phyloP scores from a whole-genome alignment of 306 rosid species.

The Prunus davidiana region DNA sequence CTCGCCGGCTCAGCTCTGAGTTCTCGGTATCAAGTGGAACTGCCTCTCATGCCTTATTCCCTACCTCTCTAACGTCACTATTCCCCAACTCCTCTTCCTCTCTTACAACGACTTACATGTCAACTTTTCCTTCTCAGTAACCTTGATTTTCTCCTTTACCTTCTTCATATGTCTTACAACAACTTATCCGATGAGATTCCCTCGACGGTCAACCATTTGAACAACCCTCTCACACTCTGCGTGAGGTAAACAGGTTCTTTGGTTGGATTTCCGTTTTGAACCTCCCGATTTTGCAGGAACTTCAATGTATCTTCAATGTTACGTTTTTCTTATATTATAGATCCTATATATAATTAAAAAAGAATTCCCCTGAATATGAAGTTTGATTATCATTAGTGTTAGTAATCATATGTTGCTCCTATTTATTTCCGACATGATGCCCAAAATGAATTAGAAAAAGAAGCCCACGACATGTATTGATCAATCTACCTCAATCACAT shows the following conservation, averaged over 20 bases:
- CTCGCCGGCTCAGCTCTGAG: constrained; percentile 54
- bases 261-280: constrained; percentile 51
- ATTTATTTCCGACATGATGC: no score
- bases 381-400: no score
- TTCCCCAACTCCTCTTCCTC: constrained; percentile 60
- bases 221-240: constrained; percentile 66
- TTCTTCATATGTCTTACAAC: constrained; percentile 74
- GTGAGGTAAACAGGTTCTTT: constrained; percentile 46
- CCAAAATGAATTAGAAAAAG: no score
- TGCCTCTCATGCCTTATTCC: constrained; percentile 60
- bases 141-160: constrained; percentile 61
- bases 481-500: no score
- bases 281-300: constrained; percentile 49
- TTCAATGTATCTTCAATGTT: constrained; percentile 46
- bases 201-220: constrained; percentile 36
- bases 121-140: constrained; percentile 33
- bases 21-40: constrained; percentile 73
- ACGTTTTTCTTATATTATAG: no score
- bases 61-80: constrained; percentile 52
- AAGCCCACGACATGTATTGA: no score
- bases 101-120: constrained; percentile 63
- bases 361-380: no score
- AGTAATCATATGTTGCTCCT: no score
- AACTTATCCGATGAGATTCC: constrained; percentile 62
- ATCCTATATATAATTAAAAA: no score